Evolutionary conservation across 441 rosid species (phyloP).

Genomic region (Populus hybrid): DNA sequence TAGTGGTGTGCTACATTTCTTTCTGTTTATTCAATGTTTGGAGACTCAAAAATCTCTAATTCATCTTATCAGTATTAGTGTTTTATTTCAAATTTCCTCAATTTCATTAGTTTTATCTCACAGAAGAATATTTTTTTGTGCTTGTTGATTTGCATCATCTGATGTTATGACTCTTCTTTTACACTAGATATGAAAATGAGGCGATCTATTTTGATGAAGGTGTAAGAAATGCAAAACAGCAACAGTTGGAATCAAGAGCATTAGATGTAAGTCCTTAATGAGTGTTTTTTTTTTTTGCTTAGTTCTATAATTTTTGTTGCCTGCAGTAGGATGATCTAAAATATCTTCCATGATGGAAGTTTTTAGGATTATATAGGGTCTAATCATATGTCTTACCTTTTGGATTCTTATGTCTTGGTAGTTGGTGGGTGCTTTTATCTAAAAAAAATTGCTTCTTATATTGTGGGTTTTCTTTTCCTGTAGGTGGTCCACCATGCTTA

Average conservation of each 20-base stretch:
- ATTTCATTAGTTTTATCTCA: neutral
- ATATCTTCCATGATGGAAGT: neutral
- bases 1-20: neutral
- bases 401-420: neutral
- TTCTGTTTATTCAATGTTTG: neutral
- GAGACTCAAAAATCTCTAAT: neutral
- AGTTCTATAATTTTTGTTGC: neutral
- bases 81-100: neutral
- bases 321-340: neutral
- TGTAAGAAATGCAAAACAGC: constrained; percentile 60
- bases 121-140: neutral
- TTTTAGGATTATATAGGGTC: neutral
- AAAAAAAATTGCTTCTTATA: too few relatives aligned
- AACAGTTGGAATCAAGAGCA: constrained; percentile 58
- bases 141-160: neutral
- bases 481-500: too few relatives aligned
- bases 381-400: neutral
- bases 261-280: constrained; percentile 49
- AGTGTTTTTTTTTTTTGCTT: neutral
- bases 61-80: neutral
- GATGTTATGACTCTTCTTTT: neutral
- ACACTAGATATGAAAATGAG: constrained; percentile 61
- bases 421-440: too few relatives aligned
- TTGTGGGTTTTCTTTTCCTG: too few relatives aligned
- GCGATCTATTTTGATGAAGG: constrained; percentile 74